Evolutionary conservation across 306 rosid species (phyloP).

Genomic region (Herpetospermum pedunculosum): DNA sequence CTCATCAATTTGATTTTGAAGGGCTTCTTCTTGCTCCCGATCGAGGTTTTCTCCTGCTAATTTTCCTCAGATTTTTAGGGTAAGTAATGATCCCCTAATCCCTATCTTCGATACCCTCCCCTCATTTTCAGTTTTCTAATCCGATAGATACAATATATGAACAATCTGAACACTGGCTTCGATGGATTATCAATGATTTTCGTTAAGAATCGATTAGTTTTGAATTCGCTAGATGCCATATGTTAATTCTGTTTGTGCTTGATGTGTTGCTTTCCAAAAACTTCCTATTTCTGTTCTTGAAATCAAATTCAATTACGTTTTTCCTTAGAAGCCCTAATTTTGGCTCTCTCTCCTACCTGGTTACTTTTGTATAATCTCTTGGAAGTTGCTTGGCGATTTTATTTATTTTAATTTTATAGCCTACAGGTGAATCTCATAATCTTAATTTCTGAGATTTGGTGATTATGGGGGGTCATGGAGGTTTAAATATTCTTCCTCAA

Average conservation of each 20-base stretch:
- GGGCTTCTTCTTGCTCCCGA: no score
- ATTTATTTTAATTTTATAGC: background rate
- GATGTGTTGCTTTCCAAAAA: background rate
- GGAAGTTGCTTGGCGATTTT: background rate
- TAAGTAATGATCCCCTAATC: background rate
- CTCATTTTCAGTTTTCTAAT: background rate
- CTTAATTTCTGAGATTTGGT: background rate
- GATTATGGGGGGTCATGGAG: slow-evolving; percentile 89
- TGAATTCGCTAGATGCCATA: background rate
- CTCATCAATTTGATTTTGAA: background rate
- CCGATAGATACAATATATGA: background rate
- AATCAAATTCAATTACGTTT: background rate
- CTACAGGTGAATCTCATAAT: slow-evolving; percentile 13
- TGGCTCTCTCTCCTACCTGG: background rate
- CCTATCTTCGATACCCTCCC: background rate
- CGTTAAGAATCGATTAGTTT: background rate
- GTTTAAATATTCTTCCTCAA: slow-evolving; percentile 88
- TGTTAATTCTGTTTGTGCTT: background rate
- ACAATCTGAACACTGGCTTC: background rate
- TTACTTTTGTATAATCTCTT: background rate
- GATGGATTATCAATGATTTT: no score
- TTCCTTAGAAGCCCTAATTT: slow-evolving; percentile 5
- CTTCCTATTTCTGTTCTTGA: background rate
- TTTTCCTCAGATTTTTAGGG: background rate
- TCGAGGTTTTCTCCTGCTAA: no score